phyloP scores from a whole-genome alignment of 179 eudicot genomes.

The Corrigiola litoralis region DNA sequence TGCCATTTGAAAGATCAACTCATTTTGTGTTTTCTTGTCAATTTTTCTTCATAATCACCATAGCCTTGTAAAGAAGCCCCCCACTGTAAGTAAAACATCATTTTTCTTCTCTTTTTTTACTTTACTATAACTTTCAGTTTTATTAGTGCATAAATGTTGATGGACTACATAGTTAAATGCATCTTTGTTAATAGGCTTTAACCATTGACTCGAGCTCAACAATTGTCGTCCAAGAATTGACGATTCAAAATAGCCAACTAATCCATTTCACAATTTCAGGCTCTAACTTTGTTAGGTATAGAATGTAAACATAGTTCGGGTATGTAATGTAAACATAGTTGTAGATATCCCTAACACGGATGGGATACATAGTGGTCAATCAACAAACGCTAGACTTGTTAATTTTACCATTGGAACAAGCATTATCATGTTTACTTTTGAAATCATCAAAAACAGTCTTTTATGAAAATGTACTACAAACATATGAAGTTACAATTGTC shows the following conservation, averaged over 20 bases:
- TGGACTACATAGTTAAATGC: no score
- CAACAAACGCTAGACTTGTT: slow-evolving; percentile 53
- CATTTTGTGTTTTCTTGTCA: slow-evolving; percentile 16
- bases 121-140: background rate
- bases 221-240: slow-evolving; percentile 37
- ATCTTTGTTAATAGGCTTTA: slow-evolving; percentile 50
- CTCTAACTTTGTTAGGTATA: slow-evolving; percentile 36
- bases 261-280: slow-evolving; percentile 42
- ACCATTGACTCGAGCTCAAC: slow-evolving; percentile 50
- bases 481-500: no score
- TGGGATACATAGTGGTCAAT: slow-evolving; percentile 54
- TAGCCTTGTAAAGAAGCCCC: slow-evolving; percentile 90
- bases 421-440: slow-evolving; percentile 8
- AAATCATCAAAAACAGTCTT: no score
- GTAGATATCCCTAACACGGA: slow-evolving; percentile 54
- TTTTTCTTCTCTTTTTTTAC: background rate
- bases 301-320: slow-evolving; percentile 34
- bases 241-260: slow-evolving; percentile 46
- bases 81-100: slow-evolving; percentile 48
- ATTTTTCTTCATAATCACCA: slow-evolving; percentile 4
- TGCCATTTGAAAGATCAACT: background rate
- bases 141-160: no score
- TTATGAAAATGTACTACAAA: no score
- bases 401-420: slow-evolving; percentile 72
- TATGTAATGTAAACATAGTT: slow-evolving; percentile 32